A percentile compares a stretch with the other conserved stretches of the same genome.
These are phyloP conservation scores for Dendrobium catenatum DNA, from an alignment of 106 monocot species.

Conservation along the genomic window DNA sequence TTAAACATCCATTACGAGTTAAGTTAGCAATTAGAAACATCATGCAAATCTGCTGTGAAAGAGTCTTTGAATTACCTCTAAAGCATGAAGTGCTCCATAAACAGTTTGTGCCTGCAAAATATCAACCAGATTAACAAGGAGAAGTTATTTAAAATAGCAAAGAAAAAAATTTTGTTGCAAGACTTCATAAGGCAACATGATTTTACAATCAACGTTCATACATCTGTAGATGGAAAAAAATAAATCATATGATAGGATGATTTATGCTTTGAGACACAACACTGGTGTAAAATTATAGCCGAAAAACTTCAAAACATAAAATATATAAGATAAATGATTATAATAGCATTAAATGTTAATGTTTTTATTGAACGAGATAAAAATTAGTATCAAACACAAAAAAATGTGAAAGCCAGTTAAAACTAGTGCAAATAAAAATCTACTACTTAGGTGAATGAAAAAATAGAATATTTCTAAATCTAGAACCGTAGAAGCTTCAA, in stretches of 20 bases:
- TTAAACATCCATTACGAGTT: neutral
- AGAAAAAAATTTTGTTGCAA: neutral
- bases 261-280: neutral
- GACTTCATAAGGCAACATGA: neutral
- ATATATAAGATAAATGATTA: neutral
- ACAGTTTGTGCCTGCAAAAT: constrained; percentile 81
- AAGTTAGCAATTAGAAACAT: neutral
- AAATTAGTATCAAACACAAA: neutral
- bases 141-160: neutral
- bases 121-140: constrained; percentile 2
- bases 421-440: too few relatives aligned
- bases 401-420: neutral
- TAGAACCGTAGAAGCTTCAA: too few relatives aligned
- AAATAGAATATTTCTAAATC: too few relatives aligned
- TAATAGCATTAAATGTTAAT: too few relatives aligned
- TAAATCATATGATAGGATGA: neutral
- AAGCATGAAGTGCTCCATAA: constrained; percentile 91
- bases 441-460: too few relatives aligned
- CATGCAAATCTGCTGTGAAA: neutral
- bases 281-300: neutral
- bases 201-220: neutral
- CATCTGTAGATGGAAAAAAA: neutral
- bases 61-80: constrained; percentile 44
- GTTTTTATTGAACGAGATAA: too few relatives aligned
- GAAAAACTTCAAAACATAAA: neutral